Percentiles rank a stretch among this genome's conserved stretches.
phyloP scores from a whole-genome alignment of 164 flowering plant genomes.

The Warburgia ugandensis region DNA sequence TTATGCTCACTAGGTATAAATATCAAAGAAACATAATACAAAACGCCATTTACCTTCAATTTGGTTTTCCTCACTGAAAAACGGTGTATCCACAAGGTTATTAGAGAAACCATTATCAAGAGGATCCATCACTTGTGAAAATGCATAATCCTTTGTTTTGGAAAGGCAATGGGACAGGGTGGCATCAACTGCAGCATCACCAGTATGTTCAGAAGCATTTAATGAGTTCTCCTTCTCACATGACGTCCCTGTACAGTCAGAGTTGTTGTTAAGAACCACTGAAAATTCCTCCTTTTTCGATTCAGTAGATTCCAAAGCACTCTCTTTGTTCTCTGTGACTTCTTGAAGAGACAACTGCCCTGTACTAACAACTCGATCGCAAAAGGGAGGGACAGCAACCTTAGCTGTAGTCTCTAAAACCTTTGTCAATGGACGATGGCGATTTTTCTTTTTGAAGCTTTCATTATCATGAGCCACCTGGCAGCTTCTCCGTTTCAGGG shows the following conservation, averaged over 20 bases:
- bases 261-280: constrained; percentile 22
- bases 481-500: constrained; percentile 46
- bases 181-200: constrained; percentile 25
- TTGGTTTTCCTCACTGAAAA: constrained; percentile 40
- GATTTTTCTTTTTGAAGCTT: constrained; percentile 49
- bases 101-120: constrained; percentile 37
- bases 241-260: constrained; percentile 36
- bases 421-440: constrained; percentile 42
- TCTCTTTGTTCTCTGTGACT: constrained; percentile 32
- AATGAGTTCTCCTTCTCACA: constrained; percentile 34
- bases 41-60: constrained; percentile 37
- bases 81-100: constrained; percentile 57
- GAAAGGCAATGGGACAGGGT: constrained; percentile 10
- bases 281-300: constrained; percentile 28
- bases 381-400: constrained; percentile 60
- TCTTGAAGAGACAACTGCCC: constrained; percentile 29
- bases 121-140: constrained; percentile 26
- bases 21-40: not conserved
- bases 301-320: constrained; percentile 37
- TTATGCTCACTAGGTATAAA: not conserved
- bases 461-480: constrained; percentile 44
- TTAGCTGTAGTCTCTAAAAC: constrained; percentile 36
- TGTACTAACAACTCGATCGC: constrained; percentile 38
- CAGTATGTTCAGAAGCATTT: constrained; percentile 27
- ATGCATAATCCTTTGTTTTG: constrained; percentile 37